Base-by-base conservation (phyloP, 2,329 filamentous ascomycete genomes). In the Hysterium pulicare region DNA sequence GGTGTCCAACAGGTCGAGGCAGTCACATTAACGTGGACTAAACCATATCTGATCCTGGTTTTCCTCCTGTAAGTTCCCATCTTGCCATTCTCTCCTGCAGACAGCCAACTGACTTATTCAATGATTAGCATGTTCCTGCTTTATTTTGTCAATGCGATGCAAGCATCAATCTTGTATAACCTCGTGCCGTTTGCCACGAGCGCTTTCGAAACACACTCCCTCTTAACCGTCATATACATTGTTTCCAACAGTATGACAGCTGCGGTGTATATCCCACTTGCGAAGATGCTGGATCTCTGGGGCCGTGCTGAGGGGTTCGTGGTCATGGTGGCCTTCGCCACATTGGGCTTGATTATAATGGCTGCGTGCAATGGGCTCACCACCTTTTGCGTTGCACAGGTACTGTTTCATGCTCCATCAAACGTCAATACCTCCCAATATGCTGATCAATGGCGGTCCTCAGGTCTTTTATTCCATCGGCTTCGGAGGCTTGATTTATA, bases 401-500 rank as follows among this genome's bases (percentile, higher is more conserved):
- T 57, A 33, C 43, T n/a, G n/a, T n/a, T n/a, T n/a, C n/a, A n/a
- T n/a, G n/a, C n/a, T n/a, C n/a, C n/a, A n/a, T n/a, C n/a, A n/a
- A n/a, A n/a, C n/a, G n/a, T n/a, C n/a, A n/a, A n/a, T n/a, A n/a
- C n/a, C n/a, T n/a, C n/a, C n/a, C n/a, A n/a, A n/a, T n/a, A n/a
- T n/a, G n/a, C n/a, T n/a, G n/a, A n/a, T n/a, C n/a, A n/a, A n/a
- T n/a, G n/a, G n/a, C n/a, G n/a, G n/a, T n/a, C n/a, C 77, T 2
- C 72, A 79, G 35, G 81, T 84, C 1, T 82, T 86, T 53, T 84
- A 82, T 54, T 73, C 73, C 28, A 74, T 84, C 26, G 83, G 83
- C 13, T 46, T 38, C 24, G 73, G 75, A 5, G 79, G 78, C 3
- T 63, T 84, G 21, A 73, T 71, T 40, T 84, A 82, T 52, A 73